Evolutionary conservation across 257 asterid genomes (phyloP), one percentile per base, ranked within the genome.

Genomic region (Anisodus tanguticus): DNA sequence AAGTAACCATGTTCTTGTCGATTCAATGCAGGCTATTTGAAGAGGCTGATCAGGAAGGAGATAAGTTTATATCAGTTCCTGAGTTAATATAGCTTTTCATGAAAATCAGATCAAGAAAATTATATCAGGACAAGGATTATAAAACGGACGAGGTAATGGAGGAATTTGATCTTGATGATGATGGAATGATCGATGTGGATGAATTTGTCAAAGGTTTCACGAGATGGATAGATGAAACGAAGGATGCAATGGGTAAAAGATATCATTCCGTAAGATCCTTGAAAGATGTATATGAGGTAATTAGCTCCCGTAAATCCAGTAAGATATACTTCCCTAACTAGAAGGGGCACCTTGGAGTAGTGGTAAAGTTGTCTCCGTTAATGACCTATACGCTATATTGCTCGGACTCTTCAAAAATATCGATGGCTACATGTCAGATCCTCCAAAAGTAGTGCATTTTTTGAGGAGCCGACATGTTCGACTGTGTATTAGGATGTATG

Each of bases 151-250:
- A 90, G 86, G 84, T 93, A 72, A 87, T 89, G 85, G 57, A 85
- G 83, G 91, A 85, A 10, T 91, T 90, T 78, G 95, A 93, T 77
- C 13, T 80, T 3, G 87, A 91, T 71, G 45, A 59, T 2, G 94
- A 93, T 77, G 85, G 82, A 55, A 90, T 87, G 86, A 90, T 93
- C 60, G 88, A 91, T 6, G 16, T 82, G 80, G 92, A 89, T 15
- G 97, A 93, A 76, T 92, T 93, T 85, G 90, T 89, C 19, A 66
- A 17, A 49, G 95, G 94, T 54, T 85, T 89, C 85, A 86, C 47
- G 1, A 92, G 88, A 80, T 93, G 93, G 94, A 87, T 93, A 12
- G 93, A 90, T 64, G 93, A 90, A 58, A 89, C 92, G 3, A 91
- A 89, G 85, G 86, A 89, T n/a, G 89, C 93, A 67, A 85, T 90